Evolutionary conservation across 805 yeast species (phyloP), one percentile per base, ranked within the genome.

Genomic region (Clavispora vitiphila): DNA sequence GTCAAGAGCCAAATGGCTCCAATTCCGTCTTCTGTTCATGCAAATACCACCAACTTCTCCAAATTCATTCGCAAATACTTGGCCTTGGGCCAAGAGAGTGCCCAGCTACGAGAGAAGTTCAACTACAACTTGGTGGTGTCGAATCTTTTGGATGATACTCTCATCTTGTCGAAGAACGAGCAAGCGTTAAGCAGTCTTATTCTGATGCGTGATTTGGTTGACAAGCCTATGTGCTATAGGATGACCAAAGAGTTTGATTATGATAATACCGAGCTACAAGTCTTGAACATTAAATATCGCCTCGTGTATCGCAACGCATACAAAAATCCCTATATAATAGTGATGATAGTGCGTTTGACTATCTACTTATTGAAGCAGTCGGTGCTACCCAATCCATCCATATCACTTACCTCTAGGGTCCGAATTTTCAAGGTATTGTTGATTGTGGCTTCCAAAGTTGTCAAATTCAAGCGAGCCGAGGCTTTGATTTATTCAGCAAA

Each of bases 91-190:
- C 43, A 42, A 9, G 46, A 45, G 23, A 20, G 29, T 10, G 40
- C 41, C 8, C 55, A 56, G 41, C 62, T 67, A 36, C 60, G 67
- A 65, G 75, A 70, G 41, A 60, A 59, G 43, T 67, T 69, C 59
- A 69, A 68, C 51, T 70, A 69, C 48, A 61, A 56, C 45, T 46
- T 70, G 23, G 55, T 70, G 3, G 53, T 65, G 4, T 66, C 72
- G 5, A 64, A 64, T 40, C 51, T 70, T 11, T 46, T 70, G 31
- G 73, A 70, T 42, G 70, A 67, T 40, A 50, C 71, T 3, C 61
- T 69, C 62, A 61, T 65, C 19, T 50, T 69, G n/a, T 67, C 73
- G 15, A 69, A 69, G 40, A 68, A 66, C 39, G 72, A 70, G 27
- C 70, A 64, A 47, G 54, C 62, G 8, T 50, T 65, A 29, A 43